Conservation (phyloP, 2,329 filamentous ascomycete species). For the Diaporthe ilicicola region DNA sequence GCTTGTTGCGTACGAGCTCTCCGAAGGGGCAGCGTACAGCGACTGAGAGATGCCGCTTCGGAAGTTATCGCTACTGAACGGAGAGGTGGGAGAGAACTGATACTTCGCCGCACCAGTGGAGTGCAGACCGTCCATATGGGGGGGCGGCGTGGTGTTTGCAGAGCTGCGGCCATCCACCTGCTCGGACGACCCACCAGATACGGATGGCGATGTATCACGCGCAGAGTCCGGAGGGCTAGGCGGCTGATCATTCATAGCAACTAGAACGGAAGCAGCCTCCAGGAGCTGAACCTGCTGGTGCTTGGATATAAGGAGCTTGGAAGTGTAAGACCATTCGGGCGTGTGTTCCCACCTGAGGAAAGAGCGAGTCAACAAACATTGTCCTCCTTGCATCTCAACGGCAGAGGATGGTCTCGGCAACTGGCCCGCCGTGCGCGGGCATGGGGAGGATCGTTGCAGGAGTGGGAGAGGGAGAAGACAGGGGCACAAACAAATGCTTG, state of each 20-base stretch:
- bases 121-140: conserved; percentile 72
- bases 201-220: conserved; percentile 77
- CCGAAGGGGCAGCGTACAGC: conserved; percentile 76
- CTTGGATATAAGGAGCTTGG: conserved; percentile 98
- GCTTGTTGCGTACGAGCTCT: conserved; percentile 61
- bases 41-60: conserved; percentile 74
- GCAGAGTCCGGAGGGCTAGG: conserved; percentile 71
- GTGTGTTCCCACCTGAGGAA: conserved; percentile 95
- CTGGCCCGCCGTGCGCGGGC: conserved; percentile 25
- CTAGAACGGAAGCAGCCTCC: conserved; percentile 94
- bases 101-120: conserved; percentile 45
- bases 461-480: conserved; percentile 56
- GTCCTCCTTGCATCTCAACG: conserved; percentile 46
- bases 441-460: conserved; percentile 38
- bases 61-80: conserved; percentile 66
- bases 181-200: conserved; percentile 79
- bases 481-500: conserved; percentile 98
- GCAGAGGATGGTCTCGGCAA: conserved; percentile 21
- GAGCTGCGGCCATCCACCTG: conserved; percentile 82
- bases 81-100: conserved; percentile 57
- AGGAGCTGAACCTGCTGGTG: conserved; percentile 98
- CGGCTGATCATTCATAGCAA: conserved; percentile 78
- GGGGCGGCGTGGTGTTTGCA: conserved; percentile 90
- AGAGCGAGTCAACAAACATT: conserved; percentile 50
- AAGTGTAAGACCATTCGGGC: conserved; percentile 96